phyloP scores from a whole-genome alignment of 2,329 filamentous ascomycete genomes.

The Thelonectria blattea region DNA sequence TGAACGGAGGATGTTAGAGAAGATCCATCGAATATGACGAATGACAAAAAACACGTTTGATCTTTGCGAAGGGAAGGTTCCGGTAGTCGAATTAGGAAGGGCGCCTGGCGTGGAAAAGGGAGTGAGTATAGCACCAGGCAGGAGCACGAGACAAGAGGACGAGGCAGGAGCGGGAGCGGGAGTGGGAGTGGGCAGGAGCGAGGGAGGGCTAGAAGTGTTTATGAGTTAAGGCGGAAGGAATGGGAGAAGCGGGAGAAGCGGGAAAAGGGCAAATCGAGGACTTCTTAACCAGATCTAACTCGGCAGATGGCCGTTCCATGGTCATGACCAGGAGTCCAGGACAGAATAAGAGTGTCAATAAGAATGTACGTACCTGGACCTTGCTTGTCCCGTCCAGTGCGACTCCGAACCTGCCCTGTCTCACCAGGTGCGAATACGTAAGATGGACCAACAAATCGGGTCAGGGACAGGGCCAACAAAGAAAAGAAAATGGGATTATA shows the following conservation, averaged over 20 bases:
- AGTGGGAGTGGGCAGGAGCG: neutral
- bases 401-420: neutral
- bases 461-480: constrained; percentile 16
- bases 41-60: neutral
- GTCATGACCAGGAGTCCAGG: neutral
- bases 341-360: neutral
- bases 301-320: constrained; percentile 1
- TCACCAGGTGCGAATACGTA: neutral
- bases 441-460: constrained; percentile 11
- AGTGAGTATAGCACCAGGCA: neutral
- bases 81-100: neutral
- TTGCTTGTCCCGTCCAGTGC: constrained; percentile 1
- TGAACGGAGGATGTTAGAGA: constrained; percentile 8
- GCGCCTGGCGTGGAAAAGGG: neutral
- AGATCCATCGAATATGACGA: constrained; percentile 18
- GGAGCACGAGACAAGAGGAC: neutral
- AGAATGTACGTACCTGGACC: constrained; percentile 12
- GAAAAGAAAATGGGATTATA: neutral
- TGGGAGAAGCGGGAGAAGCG: neutral
- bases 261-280: constrained; percentile 9
- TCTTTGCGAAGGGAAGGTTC: neutral
- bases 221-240: neutral
- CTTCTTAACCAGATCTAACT: constrained; percentile 17
- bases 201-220: no score
- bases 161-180: neutral